Evolutionary conservation across 1,139 yeast genomes (phyloP).

Genomic region (Blastobotrys malaysiensis): DNA sequence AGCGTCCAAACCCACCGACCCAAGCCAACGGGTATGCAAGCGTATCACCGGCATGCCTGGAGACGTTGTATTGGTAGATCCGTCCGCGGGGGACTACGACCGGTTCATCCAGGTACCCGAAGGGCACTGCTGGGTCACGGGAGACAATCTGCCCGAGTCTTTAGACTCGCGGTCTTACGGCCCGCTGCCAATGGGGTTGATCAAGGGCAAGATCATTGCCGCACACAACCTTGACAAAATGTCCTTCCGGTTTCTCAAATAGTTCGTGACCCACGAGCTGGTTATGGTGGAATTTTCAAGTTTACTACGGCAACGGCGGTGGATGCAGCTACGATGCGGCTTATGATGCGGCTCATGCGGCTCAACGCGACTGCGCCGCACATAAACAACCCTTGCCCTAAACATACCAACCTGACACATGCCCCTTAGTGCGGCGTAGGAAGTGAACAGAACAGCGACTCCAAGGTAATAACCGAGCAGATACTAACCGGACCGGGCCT

Average conservation of each 20-base stretch:
- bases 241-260: neutral
- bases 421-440: too few species aligned
- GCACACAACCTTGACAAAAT: slow-evolving; percentile 30
- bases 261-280: too few species aligned
- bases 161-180: slow-evolving; percentile 87
- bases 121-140: slow-evolving; percentile 97
- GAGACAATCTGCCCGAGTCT: slow-evolving; percentile 86
- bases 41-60: slow-evolving; percentile 97
- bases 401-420: too few species aligned
- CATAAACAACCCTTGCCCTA: neutral
- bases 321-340: too few species aligned
- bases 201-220: slow-evolving; percentile 83
- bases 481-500: too few species aligned
- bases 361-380: neutral
- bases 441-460: too few species aligned
- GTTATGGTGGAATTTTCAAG: too few species aligned
- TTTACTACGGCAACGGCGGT: too few species aligned
- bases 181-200: slow-evolving; percentile 78
- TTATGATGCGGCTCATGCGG: neutral
- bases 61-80: slow-evolving; percentile 74
- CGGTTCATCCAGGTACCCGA: slow-evolving; percentile 48
- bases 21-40: slow-evolving; percentile 80
- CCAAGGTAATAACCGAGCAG: too few species aligned
- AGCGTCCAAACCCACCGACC: slow-evolving; percentile 86
- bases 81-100: slow-evolving; percentile 40